Base-by-base conservation (phyloP, 768 basidiomycete species). In the Tricholoma bakamatsutake region DNA sequence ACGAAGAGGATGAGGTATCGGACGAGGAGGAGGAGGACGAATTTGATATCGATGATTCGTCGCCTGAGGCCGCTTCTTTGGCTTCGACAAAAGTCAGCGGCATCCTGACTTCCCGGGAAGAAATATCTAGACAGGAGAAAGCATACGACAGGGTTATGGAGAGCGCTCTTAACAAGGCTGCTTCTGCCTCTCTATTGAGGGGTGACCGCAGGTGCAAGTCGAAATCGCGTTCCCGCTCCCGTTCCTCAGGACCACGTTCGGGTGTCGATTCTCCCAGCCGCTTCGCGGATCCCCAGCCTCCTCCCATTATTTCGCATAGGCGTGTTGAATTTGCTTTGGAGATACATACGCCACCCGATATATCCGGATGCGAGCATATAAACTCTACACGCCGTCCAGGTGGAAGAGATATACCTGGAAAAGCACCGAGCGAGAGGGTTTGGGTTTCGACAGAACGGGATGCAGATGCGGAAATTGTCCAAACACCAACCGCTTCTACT, bases 11-110 rank as follows among this genome's bases (percentile, higher is more conserved):
- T 27, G 79, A 81, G 43, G 71, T 68, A 5, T 71, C 75, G 12
- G 79, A 79, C 27, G 82, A 81, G 42, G 80, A 81, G 30, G 80
- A 81, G 30, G 78, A 81, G 50, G 80, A 80, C 60, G 70, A 83
- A 62, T 98, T 85, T 70, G 97, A 99, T 69, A 98, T 98, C 52
- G 90, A 97, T 62, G 95, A 98, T 71, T 88, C 87, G 17, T 86
- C 88, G 4, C 77, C 79, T 2, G 84, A 85, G 50, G 75, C 67
- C 13, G 54, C 66, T 35, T 61, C 54, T 12, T 24, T 47, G 43
- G 15, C 50, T 42, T 39, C 53, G 30, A 55, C 52, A 34, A 43
- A 43, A 18, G 24, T 53, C 8, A 57, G 30, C 37, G 54, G 60
- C 43, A 43, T 50, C 28, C 48, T 40, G 40, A 51, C 59, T 59